Evolutionary conservation across 2,329 filamentous ascomycete genomes (phyloP).

Genomic region (Stylonectria norvegica): DNA sequence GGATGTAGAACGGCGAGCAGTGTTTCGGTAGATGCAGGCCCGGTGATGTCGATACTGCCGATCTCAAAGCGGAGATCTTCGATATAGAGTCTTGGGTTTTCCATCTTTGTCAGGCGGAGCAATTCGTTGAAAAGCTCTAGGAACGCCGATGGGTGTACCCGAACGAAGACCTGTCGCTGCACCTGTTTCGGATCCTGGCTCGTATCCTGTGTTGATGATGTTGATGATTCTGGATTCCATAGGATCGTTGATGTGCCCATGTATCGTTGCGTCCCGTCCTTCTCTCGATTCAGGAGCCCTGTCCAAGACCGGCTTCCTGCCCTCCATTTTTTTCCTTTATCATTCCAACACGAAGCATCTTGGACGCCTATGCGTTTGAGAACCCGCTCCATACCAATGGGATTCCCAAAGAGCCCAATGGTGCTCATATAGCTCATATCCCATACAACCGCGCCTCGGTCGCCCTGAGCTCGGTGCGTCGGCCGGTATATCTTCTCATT

Average conservation of each 20-base stretch:
- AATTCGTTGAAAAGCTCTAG: constrained; percentile 65
- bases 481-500: constrained; percentile 87
- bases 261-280: constrained; percentile 48
- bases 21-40: constrained; percentile 74
- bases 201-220: constrained; percentile 26
- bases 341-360: constrained; percentile 59
- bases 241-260: constrained; percentile 73
- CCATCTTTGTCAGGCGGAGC: constrained; percentile 53
- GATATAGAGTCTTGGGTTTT: constrained; percentile 59
- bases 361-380: constrained; percentile 63
- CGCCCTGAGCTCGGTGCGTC: constrained; percentile 74
- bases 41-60: constrained; percentile 55
- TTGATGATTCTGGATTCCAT: constrained; percentile 58
- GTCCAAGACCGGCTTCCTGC: constrained; percentile 47
- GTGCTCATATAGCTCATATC: constrained; percentile 94
- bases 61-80: constrained; percentile 69
- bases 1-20: constrained; percentile 66
- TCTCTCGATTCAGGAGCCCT: constrained; percentile 51
- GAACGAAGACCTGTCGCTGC: constrained; percentile 57
- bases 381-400: constrained; percentile 61
- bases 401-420: constrained; percentile 68
- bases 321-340: constrained; percentile 69
- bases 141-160: constrained; percentile 81
- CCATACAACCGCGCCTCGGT: constrained; percentile 79
- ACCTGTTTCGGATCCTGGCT: constrained; percentile 20